Conservation (phyloP, 352 stramenopile species). For the Globisporangium radiosum region DNA sequence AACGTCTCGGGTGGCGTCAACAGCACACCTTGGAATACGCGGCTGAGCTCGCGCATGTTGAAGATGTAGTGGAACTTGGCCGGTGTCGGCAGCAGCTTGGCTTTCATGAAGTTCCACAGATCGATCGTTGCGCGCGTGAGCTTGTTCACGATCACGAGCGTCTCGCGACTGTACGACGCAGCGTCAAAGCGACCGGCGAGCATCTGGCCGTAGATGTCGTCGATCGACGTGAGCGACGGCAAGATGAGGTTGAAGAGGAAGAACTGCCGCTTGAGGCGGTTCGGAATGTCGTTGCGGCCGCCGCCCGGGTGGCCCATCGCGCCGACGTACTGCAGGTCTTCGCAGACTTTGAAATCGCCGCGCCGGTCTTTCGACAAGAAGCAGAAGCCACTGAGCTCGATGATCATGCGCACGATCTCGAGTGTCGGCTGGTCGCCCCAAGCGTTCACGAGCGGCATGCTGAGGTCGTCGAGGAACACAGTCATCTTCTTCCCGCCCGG, state of each 20-base stretch:
- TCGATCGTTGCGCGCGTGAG: slow-evolving; percentile 95
- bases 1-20: slow-evolving; percentile 95
- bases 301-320: slow-evolving; percentile 97
- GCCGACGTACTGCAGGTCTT: slow-evolving; percentile 96
- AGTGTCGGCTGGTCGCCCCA: slow-evolving; percentile 98
- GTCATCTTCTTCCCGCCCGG: slow-evolving; percentile 98
- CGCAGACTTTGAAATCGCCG: slow-evolving; percentile 97
- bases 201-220: slow-evolving; percentile 99
- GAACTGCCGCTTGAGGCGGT: slow-evolving; percentile 98
- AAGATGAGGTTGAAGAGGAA: slow-evolving; percentile 98
- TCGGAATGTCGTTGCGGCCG: slow-evolving; percentile 98
- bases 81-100: slow-evolving; percentile 95
- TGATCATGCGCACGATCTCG: slow-evolving; percentile 96
- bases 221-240: slow-evolving; percentile 96
- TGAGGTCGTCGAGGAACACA: slow-evolving; percentile 98
- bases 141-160: slow-evolving; percentile 85
- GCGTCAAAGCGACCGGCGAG: slow-evolving; percentile 91
- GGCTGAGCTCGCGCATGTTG: slow-evolving; percentile 97
- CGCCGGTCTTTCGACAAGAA: slow-evolving; percentile 98
- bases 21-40: slow-evolving; percentile 97
- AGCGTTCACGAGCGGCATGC: slow-evolving; percentile 96
- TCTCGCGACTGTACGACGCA: slow-evolving; percentile 81
- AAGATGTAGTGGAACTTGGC: slow-evolving; percentile 99
- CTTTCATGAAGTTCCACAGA: slow-evolving; percentile 97
- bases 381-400: slow-evolving; percentile 96